Evolutionary conservation across 73 alveolate genomes (phyloP).

Genomic region (Stentor roeselii): DNA sequence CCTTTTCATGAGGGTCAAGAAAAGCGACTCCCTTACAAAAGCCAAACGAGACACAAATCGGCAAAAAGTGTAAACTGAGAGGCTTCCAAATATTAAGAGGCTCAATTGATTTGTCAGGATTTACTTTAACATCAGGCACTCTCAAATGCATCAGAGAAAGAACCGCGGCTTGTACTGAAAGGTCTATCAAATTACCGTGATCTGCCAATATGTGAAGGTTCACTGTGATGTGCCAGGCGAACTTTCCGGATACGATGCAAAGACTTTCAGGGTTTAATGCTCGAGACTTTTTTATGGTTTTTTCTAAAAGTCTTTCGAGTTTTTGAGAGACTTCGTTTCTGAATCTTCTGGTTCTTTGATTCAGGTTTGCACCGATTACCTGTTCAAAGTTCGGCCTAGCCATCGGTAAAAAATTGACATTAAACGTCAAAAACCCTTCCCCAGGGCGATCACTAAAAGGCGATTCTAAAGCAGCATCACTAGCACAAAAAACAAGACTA

Average conservation of each 20-base stretch:
- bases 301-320: not conserved
- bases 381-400: slow-evolving; percentile 16
- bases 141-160: not conserved
- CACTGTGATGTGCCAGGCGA: not conserved
- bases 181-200: not conserved
- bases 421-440: slow-evolving; percentile 24
- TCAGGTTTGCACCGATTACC: not conserved
- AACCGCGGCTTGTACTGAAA: not conserved
- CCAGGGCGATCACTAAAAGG: slow-evolving; percentile 9
- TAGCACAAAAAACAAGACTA: not conserved
- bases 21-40: not conserved
- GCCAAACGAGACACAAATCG: slow-evolving; percentile 10
- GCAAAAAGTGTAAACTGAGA: slow-evolving; percentile 7
- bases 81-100: not conserved
- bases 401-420: slow-evolving; percentile 13
- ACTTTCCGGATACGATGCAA: slow-evolving; percentile 17
- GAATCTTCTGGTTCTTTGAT: not conserved
- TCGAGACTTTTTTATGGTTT: not conserved
- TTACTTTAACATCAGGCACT: slow-evolving; percentile 2
- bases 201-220: slow-evolving; percentile 10
- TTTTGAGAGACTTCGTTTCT: not conserved
- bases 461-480: not conserved
- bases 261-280: slow-evolving; percentile 6
- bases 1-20: not conserved
- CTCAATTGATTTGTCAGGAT: not conserved